A percentile compares a stretch with the other conserved stretches of the same genome.
Conservation (phyloP, 805 yeast species). For the Wickerhamiella alocasiicola region DNA sequence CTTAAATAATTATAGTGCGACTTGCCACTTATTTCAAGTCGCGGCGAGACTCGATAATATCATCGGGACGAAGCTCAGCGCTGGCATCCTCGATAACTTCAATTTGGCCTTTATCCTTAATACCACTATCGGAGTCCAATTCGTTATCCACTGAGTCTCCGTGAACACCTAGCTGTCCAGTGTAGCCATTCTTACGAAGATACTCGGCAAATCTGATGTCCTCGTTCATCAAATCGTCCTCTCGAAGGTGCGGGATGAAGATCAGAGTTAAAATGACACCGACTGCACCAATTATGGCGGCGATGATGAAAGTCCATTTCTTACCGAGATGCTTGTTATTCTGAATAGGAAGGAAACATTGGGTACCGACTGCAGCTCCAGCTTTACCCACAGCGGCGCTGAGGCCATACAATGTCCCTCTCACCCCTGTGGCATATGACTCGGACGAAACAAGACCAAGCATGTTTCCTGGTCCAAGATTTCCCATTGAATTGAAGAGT, state of each 20-base stretch:
- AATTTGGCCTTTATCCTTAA: too few relatives aligned
- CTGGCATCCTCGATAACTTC: too few relatives aligned
- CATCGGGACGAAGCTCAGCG: too few relatives aligned
- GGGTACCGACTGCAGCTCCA: slow-evolving; percentile 76
- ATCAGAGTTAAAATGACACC: slow-evolving; percentile 50
- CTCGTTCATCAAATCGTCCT: slow-evolving; percentile 55
- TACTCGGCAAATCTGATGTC: slow-evolving; percentile 52
- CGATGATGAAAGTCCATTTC: slow-evolving; percentile 66
- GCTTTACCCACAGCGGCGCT: slow-evolving; percentile 73
- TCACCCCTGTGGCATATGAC: slow-evolving; percentile 59
- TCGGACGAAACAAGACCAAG: slow-evolving; percentile 59
- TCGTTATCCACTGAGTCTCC: slow-evolving; percentile 9
- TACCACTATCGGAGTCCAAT: slow-evolving; percentile 1
- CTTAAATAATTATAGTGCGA: too few relatives aligned
- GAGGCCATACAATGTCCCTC: slow-evolving; percentile 65
- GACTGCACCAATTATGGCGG: slow-evolving; percentile 55
- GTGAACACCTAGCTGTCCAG: slow-evolving; percentile 31
- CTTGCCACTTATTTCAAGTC: too few relatives aligned
- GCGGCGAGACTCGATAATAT: too few relatives aligned
- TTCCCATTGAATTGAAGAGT: slow-evolving; percentile 55
- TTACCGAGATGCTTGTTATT: slow-evolving; percentile 43
- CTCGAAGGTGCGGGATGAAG: slow-evolving; percentile 56
- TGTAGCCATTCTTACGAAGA: slow-evolving; percentile 48
- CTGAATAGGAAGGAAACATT: slow-evolving; percentile 58
- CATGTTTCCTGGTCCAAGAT: slow-evolving; percentile 69